Conservation (phyloP, 1,139 yeast genomes). For the Candida pseudocylindracea region DNA sequence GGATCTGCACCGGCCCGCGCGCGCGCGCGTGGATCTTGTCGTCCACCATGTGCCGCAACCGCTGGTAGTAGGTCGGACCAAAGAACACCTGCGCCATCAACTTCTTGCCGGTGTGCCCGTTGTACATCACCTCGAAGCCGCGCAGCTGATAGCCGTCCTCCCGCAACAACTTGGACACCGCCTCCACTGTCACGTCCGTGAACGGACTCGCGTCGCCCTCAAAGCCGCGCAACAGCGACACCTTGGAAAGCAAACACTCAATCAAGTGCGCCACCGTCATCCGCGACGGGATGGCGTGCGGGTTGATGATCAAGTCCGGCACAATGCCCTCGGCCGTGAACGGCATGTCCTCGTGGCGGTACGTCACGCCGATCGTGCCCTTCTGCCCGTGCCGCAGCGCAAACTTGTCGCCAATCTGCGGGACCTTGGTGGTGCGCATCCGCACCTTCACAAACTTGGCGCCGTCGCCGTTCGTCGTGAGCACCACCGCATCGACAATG, state of each 20-base stretch:
- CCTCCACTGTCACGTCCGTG: conserved; percentile 95
- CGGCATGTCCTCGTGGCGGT: conserved; percentile 98
- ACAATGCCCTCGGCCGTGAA: conserved; percentile 92
- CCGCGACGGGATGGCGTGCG: conserved; percentile 99
- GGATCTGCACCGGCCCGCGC: conserved; percentile 95
- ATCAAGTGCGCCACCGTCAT: conserved; percentile 99
- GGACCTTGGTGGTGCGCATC: conserved; percentile 95
- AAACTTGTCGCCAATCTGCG: conserved; percentile 98
- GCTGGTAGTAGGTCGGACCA: conserved; percentile 97
- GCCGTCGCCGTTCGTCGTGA: conserved; percentile 96
- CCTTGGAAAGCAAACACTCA: conserved; percentile 91
- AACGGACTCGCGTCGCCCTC: conserved; percentile 99
- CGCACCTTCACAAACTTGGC: conserved; percentile 92
- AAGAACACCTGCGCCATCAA: conserved; percentile 95
- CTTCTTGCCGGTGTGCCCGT: conserved; percentile 97
- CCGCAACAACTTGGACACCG: conserved; percentile 73
- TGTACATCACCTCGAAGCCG: conserved; percentile 96
- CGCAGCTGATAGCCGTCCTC: conserved; percentile 96
- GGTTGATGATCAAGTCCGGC: conserved; percentile 92
- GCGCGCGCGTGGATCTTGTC: conserved; percentile 99
- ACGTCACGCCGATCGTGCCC: conserved; percentile 99
- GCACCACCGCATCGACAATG: conserved; percentile 90
- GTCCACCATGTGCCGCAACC: conserved; percentile 98
- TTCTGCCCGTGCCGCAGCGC: conserved; percentile 99
- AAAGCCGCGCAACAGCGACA: conserved; percentile 81